A percentile compares a stretch with the other conserved stretches of the same genome.
Evolutionary conservation across 2,329 filamentous ascomycete species (phyloP).

Genomic region (Claviceps cyperi): DNA sequence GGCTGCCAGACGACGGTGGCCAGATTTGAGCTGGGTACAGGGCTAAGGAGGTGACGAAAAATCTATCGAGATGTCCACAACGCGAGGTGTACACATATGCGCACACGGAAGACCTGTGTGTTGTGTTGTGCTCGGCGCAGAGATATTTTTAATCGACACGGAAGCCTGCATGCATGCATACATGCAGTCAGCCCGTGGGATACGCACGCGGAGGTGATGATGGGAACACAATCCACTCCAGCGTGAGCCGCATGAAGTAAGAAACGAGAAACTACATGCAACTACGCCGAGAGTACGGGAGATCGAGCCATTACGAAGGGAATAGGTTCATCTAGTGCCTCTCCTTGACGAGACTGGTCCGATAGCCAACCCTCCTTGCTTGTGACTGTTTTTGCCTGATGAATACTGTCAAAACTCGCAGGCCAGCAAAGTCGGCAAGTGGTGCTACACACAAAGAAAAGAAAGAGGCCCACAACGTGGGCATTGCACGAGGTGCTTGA

Average conservation of each 20-base stretch:
- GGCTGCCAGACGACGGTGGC: not conserved
- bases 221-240: no score
- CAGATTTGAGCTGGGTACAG: not conserved
- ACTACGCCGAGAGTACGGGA: not conserved
- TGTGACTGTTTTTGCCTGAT: not conserved
- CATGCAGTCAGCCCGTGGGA: conserved; percentile 1
- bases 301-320: not conserved
- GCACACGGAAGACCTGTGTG: not conserved
- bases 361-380: not conserved
- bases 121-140: not conserved
- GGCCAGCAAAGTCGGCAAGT: not conserved
- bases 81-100: not conserved
- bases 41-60: not conserved
- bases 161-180: conserved; percentile 1
- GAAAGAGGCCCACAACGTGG: not conserved
- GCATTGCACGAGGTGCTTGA: not conserved
- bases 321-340: not conserved
- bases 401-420: no score
- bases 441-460: not conserved
- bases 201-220: not conserved
- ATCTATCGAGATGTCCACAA: not conserved
- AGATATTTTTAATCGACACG: not conserved
- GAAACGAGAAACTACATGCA: not conserved
- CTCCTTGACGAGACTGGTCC: not conserved
- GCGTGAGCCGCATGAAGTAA: not conserved